phyloP scores from a whole-genome alignment of 2,329 filamentous ascomycete species.

The Camillea tinctor region DNA sequence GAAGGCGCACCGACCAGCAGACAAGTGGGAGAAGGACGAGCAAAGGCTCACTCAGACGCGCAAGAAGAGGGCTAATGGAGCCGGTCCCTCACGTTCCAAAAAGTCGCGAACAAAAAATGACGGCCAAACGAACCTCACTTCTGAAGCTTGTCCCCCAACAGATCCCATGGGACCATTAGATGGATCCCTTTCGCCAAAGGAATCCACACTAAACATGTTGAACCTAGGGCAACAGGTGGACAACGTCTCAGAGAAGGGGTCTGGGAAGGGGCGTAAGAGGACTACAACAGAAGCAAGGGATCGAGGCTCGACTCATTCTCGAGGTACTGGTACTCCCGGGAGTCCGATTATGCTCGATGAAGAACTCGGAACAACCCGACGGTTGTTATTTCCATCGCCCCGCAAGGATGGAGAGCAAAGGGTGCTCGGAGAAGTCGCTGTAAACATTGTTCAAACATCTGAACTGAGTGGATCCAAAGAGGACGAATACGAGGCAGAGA shows the following conservation, averaged over 20 bases:
- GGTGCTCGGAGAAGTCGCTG: slow-evolving; percentile 56
- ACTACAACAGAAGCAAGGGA: slow-evolving; percentile 18
- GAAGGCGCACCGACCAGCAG: slow-evolving; percentile 76
- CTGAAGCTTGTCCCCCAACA: slow-evolving; percentile 54
- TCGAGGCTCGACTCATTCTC: slow-evolving; percentile 44
- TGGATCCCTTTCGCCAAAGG: slow-evolving; percentile 28
- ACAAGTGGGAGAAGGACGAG: slow-evolving; percentile 74
- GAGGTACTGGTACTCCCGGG: slow-evolving; percentile 52
- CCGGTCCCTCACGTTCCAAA: slow-evolving; percentile 43
- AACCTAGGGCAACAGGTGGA: slow-evolving; percentile 32
- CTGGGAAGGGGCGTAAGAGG: slow-evolving; percentile 17
- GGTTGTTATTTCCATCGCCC: slow-evolving; percentile 76
- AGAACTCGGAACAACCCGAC: slow-evolving; percentile 58
- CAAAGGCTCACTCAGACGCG: slow-evolving; percentile 51
- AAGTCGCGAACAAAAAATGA: slow-evolving; percentile 51
- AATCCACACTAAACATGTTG: slow-evolving; percentile 11
- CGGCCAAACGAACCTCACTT: slow-evolving; percentile 44
- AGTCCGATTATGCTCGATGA: slow-evolving; percentile 57
- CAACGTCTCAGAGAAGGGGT: slow-evolving; percentile 32
- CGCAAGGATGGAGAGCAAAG: slow-evolving; percentile 63
- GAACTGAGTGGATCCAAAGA: slow-evolving; percentile 39
- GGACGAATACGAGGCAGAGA: slow-evolving; percentile 29
- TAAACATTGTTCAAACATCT: slow-evolving; percentile 50
- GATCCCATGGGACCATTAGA: slow-evolving; percentile 52
- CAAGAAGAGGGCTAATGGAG: slow-evolving; percentile 46